phyloP scores from a whole-genome alignment of 2,329 filamentous ascomycete species.

The Trichoderma afroharzianum region DNA sequence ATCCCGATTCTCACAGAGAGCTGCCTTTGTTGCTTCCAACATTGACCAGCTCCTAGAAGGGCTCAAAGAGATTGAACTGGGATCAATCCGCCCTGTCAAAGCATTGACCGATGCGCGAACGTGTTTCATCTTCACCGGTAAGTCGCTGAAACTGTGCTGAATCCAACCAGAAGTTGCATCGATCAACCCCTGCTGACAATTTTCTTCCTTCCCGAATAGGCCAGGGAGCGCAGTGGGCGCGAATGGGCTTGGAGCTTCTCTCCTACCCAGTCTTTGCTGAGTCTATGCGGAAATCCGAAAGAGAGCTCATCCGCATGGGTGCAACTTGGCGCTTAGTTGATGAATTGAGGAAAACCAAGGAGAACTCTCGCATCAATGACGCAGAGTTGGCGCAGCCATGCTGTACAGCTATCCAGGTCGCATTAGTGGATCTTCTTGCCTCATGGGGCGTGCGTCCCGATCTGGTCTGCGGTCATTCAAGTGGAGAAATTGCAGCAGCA shows the following conservation, averaged over 20 bases:
- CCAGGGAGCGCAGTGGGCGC: conserved; percentile 16
- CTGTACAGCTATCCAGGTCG: conserved; percentile 43
- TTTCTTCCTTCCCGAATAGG: background rate
- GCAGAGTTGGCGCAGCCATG: conserved; percentile 14
- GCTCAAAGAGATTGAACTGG: conserved; percentile 8
- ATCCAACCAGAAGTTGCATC: background rate
- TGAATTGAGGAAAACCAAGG: conserved; percentile 4
- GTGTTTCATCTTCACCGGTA: conserved; percentile 18
- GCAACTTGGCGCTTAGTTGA: conserved; percentile 14
- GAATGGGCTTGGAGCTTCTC: conserved; percentile 13
- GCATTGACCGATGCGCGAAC: background rate
- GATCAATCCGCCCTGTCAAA: conserved; percentile 8
- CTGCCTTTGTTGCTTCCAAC: conserved; percentile 7
- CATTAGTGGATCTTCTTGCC: conserved; percentile 36
- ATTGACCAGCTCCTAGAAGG: conserved; percentile 5
- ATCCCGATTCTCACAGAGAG: conserved; percentile 3
- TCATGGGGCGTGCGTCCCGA: conserved; percentile 29
- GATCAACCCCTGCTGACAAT: background rate
- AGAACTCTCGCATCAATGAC: conserved; percentile 15
- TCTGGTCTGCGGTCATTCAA: conserved; percentile 36
- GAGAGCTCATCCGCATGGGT: conserved; percentile 9
- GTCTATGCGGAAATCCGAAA: background rate
- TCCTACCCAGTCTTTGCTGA: conserved; percentile 10
- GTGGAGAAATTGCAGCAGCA: conserved; percentile 40
- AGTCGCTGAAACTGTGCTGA: background rate